Evolutionary conservation across 331 rosid species (phyloP), one percentile per base, ranked within the genome.

Genomic region (Phaseolus coccineus): DNA sequence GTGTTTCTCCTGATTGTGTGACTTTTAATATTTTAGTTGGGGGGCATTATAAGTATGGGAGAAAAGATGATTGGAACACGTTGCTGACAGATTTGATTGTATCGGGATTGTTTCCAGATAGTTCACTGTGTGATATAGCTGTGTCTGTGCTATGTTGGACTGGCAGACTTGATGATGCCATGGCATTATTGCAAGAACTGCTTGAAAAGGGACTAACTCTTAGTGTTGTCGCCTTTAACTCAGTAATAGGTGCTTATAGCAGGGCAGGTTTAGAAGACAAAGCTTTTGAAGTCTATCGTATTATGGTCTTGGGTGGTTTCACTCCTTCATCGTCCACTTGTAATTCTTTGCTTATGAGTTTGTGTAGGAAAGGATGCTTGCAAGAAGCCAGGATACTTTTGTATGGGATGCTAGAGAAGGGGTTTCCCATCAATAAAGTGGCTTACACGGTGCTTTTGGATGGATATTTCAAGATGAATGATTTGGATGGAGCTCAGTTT

Each of bases 111-210:
- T 84, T 87, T 79, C 85, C 62, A 1, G 92, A 87, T 73, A n/a
- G 78, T 84, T 87, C 94, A 24, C 59, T 81, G 6, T 83, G 74
- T 71, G 97, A 92, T 83, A 82, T 92, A 55, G 53, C 81, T 0
- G 80, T 94, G 8, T 85, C 91, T 9, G 88, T 85, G 86, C 69
- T 92, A 75, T 92, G 98, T 76, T 94, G 98, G 97, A 90, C 89
- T 22, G 94, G 97, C 39, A 84, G 82, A 69, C 71, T 85, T 51
- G 91, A 91, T 2, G 89, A 90, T 76, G 96, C 94, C 80, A 80
- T 80, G 83, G 63, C 82, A 59, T 66, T 83, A 64, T 83, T 90
- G 72, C 86, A 89, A 80, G 86, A 76, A 77, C 55, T 86, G 47
- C 91, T 94, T 51, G 97, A 88, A 71, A 91, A 87, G 83, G 97